Base-by-base conservation (phyloP, 1,139 yeast genomes). In the Candida anutae region DNA sequence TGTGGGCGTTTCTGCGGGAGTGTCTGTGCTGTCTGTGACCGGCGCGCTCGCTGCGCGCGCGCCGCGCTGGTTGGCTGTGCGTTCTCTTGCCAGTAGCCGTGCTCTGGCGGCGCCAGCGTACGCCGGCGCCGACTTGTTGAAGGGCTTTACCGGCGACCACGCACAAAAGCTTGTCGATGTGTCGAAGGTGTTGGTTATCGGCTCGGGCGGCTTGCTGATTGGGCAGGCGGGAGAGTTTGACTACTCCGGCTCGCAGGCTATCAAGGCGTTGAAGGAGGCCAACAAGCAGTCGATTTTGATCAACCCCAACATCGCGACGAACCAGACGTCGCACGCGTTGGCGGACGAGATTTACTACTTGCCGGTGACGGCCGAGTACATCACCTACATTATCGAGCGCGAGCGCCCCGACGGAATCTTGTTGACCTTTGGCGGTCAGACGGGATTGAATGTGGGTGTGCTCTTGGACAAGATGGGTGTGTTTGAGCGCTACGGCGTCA, bases 211-310 rank as follows among this genome's bases (percentile, higher is more conserved):
- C 26, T 69, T 90, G 36, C 83, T 95, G 30, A 90, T 90, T 52
- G 99, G 99, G 33, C 99, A 90, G 61, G 99, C 99, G 26, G 99
- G 99, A 46, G 99, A 90, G 59, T 90, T 90, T 46, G 99, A 90
- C 57, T 90, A 90, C 61, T 84, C 95, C 22, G 97, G 97, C 34
- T 87, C 96, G 13, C 97, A 88, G 61, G 97, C 97, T 28, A 88
- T 88, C 53, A 88, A 88, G 58, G 98, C 98, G 6, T 66, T 90
- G 46, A 83, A 75, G 53, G 97, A 90, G 60, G 94, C 94, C 31
- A 73, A 82, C 49, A 88, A 84, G 50, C 56, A 74, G 49, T 77
- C 95, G 14, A 81, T 90, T 42, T 71, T 90, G 48, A 85, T 90
- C 51, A 90, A 90, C 57, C 98, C 98, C 37, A 90, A 90, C 53